A percentile compares a stretch with the other conserved stretches of the same genome.
These are phyloP conservation scores for Trichoderma guizhouense DNA, from an alignment of 2,329 filamentous ascomycete species.

Conservation along the genomic window DNA sequence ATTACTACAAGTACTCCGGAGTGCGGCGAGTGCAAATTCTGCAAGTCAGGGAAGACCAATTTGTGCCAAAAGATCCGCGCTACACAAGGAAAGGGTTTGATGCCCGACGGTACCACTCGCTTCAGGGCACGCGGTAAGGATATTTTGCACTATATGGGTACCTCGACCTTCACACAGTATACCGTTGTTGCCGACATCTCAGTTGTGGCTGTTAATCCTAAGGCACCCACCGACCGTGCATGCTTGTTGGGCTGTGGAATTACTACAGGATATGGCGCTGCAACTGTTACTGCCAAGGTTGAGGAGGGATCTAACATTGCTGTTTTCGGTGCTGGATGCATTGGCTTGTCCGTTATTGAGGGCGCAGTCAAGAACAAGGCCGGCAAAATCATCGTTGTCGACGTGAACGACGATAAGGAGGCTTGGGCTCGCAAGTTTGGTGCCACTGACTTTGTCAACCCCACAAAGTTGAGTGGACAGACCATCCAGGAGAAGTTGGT, in stretches of 20 bases:
- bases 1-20: not conserved
- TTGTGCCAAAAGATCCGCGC: not conserved
- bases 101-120: not conserved
- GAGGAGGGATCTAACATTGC: not conserved
- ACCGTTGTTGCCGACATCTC: not conserved
- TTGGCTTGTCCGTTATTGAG: not conserved
- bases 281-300: not conserved
- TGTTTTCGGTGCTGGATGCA: not conserved
- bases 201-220: not conserved
- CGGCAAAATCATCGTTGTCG: not conserved
- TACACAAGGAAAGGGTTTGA: not conserved
- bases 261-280: not conserved
- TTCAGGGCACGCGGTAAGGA: not conserved
- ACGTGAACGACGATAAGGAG: not conserved
- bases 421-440: not conserved
- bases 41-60: not conserved
- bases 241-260: not conserved
- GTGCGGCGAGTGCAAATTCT: not conserved
- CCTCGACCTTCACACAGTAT: not conserved
- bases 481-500: not conserved
- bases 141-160: not conserved
- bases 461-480: not conserved
- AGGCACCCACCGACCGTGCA: not conserved
- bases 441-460: not conserved
- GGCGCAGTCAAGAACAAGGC: not conserved